Conservation (phyloP, 2,329 filamentous ascomycete species). For the Macrophomina pseudophaseolina region DNA sequence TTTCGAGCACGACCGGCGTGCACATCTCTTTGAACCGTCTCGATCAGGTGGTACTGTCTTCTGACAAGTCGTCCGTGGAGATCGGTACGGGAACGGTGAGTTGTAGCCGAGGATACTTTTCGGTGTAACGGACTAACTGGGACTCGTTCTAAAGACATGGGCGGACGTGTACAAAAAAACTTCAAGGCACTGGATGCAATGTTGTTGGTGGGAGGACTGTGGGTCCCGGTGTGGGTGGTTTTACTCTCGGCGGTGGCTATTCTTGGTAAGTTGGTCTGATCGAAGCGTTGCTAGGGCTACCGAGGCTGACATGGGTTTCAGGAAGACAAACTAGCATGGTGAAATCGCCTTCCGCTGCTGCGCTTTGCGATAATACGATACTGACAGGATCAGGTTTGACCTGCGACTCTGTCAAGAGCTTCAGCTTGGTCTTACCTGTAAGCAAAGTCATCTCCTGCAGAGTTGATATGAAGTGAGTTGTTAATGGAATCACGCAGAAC, state of each 20-base stretch:
- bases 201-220: slow-evolving; percentile 8
- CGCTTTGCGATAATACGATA: neutral
- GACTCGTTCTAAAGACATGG: neutral
- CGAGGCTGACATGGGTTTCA: neutral
- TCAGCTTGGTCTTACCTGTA: slow-evolving; percentile 11
- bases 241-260: slow-evolving; percentile 12
- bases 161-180: neutral
- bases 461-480: too few relatives aligned
- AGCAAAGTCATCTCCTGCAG: neutral
- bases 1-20: slow-evolving; percentile 15
- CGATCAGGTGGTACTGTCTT: slow-evolving; percentile 5
- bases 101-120: neutral
- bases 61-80: neutral
- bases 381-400: neutral
- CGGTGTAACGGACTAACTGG: neutral
- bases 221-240: slow-evolving; percentile 4
- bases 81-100: slow-evolving; percentile 8
- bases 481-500: neutral
- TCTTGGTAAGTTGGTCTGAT: neutral
- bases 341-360: too few relatives aligned
- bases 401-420: slow-evolving; percentile 6
- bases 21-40: slow-evolving; percentile 13
- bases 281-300: too few relatives aligned
- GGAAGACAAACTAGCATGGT: slow-evolving; percentile 14
- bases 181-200: slow-evolving; percentile 3